Percentiles rank a stretch among this genome's conserved stretches.
These are phyloP conservation scores for Limtongia smithiae DNA, from an alignment of 805 yeast species.

Conservation along the genomic window DNA sequence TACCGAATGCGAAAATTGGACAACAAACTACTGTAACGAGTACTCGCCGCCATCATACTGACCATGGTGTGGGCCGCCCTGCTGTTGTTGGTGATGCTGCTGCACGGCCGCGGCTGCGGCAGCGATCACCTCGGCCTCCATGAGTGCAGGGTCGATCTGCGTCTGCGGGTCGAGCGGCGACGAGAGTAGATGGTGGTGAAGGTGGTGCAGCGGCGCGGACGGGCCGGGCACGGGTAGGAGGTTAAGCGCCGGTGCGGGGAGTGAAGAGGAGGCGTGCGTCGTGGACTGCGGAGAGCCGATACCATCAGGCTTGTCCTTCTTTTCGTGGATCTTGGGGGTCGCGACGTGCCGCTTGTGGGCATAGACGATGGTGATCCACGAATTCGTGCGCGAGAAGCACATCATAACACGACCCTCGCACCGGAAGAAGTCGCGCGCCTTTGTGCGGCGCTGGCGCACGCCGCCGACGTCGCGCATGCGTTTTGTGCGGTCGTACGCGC, in stretches of 20 bases:
- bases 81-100: conserved; percentile 6
- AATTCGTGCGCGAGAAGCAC: conserved; percentile 23
- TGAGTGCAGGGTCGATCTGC: conserved; percentile 23
- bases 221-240: conserved; percentile 11
- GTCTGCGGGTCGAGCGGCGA: neutral
- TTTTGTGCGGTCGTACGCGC: conserved; percentile 27
- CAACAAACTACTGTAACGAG: neutral
- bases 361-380: conserved; percentile 24
- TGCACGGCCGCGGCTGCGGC: conserved; percentile 5
- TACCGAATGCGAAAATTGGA: neutral
- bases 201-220: neutral
- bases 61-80: neutral
- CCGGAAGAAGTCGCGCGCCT: conserved; percentile 21
- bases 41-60: no score
- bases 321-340: conserved; percentile 27
- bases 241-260: neutral
- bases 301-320: conserved; percentile 8
- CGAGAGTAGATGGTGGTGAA: neutral
- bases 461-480: conserved; percentile 28
- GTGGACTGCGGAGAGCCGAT: neutral
- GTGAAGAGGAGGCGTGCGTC: conserved; percentile 6
- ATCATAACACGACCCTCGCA: conserved; percentile 26
- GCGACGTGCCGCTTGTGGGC: conserved; percentile 23
- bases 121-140: conserved; percentile 18
- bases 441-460: conserved; percentile 27